Evolutionary conservation across 208 protist genomes (phyloP), one percentile per base, ranked within the genome.

Genomic region (Wallacemonas sp.): DNA sequence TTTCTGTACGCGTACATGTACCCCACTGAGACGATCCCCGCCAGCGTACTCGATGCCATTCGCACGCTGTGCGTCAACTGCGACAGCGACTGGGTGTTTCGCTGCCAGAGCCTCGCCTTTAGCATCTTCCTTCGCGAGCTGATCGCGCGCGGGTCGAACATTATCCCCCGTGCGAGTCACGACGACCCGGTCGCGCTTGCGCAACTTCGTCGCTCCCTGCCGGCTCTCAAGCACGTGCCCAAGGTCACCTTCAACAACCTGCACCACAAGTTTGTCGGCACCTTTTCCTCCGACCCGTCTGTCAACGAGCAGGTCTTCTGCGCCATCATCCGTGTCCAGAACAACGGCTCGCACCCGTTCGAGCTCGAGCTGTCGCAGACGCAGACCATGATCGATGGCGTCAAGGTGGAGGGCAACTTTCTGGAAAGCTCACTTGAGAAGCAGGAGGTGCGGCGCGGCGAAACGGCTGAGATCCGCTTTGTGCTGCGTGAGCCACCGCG

Each of bases 1-100:
- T 93, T 95, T 56, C 70, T 93, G 17, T 78, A 81, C 41, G 85
- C 68, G 23, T 95, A 93, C 71, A 83, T 92, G 78, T 87, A 86
- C 68, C 78, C 72, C 6, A 55, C 66, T 39, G 71, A 80, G 48
- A 61, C 66, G 29, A 78, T 94, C 9, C 76, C 89, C 11, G 74
- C 87, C 4, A 63, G 63, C 1, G 76, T 82, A 30, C 58, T 93
- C 34, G 78, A 76, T 32, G 74, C 48, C 17, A 81, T 95, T 38
- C 77, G 75, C n/a, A 76, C 66, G 9, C 64, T 92, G 14, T 86
- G 77, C 67, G 60, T 86, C 19, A 86, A 88, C 60, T 61, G 68
- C 24, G 80, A 85, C 61, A 49, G 63, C 46, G 78, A 87, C n/a
- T 93, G 84, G 85, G 70, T 72, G 24, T 63, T 80, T 52, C 57